Conservation (phyloP, 2,329 filamentous ascomycete species). For the Simplicillium aogashimaense region DNA sequence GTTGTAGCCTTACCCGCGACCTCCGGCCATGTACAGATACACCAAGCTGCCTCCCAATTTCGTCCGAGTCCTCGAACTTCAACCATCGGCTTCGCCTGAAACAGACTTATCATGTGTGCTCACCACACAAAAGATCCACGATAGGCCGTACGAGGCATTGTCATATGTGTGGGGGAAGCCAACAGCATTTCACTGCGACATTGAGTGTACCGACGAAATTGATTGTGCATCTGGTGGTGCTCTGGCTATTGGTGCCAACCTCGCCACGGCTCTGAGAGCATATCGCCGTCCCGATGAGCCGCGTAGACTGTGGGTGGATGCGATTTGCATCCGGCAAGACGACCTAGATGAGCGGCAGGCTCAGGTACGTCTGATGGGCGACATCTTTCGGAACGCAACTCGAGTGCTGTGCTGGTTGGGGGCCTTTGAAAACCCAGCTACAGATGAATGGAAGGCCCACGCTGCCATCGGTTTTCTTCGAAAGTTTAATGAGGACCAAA, state of each 20-base stretch:
- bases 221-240: background rate
- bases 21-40: slow-evolving; percentile 1
- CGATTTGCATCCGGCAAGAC: slow-evolving; percentile 11
- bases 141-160: slow-evolving; percentile 6
- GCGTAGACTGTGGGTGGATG: slow-evolving; percentile 10
- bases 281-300: slow-evolving; percentile 1
- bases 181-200: background rate
- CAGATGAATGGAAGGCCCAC: background rate
- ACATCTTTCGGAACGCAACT: slow-evolving; percentile 8
- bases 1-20: too few relatives aligned
- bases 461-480: slow-evolving; percentile 4
- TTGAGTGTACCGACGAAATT: slow-evolving; percentile 1
- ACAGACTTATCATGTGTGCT: slow-evolving; percentile 1
- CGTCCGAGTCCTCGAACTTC: slow-evolving; percentile 5
- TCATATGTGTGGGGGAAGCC: slow-evolving; percentile 7
- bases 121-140: slow-evolving; percentile 1
- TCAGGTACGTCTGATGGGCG: slow-evolving; percentile 12
- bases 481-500: background rate
- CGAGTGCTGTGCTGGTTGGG: slow-evolving; percentile 9
- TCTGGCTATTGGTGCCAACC: slow-evolving; percentile 4
- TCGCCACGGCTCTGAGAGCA: slow-evolving; percentile 4
- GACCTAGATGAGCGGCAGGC: slow-evolving; percentile 6
- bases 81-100: background rate
- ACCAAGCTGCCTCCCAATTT: background rate
- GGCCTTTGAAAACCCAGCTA: slow-evolving; percentile 1